These are phyloP conservation scores for Arthroderma sp. DNA, from an alignment of 2,329 filamentous ascomycete species.

Conservation along the genomic window DNA sequence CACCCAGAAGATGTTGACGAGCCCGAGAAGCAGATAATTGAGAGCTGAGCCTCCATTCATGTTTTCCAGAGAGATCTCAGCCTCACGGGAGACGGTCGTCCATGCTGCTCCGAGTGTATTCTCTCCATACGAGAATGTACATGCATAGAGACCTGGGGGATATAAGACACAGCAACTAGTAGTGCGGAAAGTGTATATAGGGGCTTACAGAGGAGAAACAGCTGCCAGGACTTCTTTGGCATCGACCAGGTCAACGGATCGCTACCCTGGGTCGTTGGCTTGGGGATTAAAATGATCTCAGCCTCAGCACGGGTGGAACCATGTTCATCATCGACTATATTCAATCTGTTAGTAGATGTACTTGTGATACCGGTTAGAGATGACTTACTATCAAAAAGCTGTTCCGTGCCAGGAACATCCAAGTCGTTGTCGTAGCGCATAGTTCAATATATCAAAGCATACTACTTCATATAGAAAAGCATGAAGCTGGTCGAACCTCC, in stretches of 20 bases:
- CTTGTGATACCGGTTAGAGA: not conserved
- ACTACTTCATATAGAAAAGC: not conserved
- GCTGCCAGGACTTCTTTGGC: conserved; percentile 10
- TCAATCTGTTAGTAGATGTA: not conserved
- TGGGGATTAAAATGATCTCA: conserved; percentile 20
- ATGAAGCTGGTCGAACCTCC: not conserved
- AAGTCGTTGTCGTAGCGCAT: not conserved
- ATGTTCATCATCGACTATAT: not conserved
- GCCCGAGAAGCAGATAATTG: conserved; percentile 43
- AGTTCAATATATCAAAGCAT: not conserved
- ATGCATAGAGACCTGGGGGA: not conserved
- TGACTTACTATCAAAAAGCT: not conserved
- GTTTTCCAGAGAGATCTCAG: not conserved
- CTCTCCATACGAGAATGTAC: not conserved
- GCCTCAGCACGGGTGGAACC: not conserved
- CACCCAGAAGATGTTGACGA: conserved; percentile 43
- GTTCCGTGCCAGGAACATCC: not conserved
- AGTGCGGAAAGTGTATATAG: too few relatives aligned
- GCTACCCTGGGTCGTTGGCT: conserved; percentile 19
- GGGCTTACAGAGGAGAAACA: conserved; percentile 2
- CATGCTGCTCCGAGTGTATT: not conserved
- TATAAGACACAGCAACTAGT: too few relatives aligned
- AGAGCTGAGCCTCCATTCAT: conserved; percentile 34
- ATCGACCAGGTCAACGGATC: conserved; percentile 27
- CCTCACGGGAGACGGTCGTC: not conserved